Evolutionary conservation across 78 protist species (phyloP).

Genomic region (Dictyostelium discoideum): DNA sequence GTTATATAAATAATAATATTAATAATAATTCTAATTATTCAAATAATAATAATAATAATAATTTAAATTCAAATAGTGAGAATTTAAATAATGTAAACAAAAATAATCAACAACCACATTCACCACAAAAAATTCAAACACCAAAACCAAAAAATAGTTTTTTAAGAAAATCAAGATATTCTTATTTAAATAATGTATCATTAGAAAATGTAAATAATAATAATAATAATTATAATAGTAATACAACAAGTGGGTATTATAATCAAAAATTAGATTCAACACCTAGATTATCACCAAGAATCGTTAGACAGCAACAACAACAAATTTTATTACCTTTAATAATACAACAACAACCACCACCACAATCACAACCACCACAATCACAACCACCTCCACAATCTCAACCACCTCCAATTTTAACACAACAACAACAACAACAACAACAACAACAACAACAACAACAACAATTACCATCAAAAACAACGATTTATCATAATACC

Average conservation of each 20-base stretch:
- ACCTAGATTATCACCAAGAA: neutral
- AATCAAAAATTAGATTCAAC: neutral
- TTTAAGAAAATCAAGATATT: conserved; percentile 18
- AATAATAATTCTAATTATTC: neutral
- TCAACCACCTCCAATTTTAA: neutral
- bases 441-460: neutral
- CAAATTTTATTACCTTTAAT: neutral
- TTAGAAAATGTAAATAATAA: conserved; percentile 1
- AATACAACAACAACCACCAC: conserved; percentile 2
- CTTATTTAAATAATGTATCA: neutral
- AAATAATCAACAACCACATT: neutral
- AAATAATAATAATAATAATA: neutral
- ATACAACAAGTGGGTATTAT: neutral
- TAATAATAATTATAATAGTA: conserved; percentile 1
- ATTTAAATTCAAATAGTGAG: neutral
- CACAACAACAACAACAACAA: neutral
- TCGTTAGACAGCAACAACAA: neutral
- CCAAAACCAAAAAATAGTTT: conserved; percentile 35
- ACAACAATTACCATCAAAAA: neutral
- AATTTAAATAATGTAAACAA: neutral
- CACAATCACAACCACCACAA: neutral
- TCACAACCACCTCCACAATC: neutral
- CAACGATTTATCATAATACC: neutral
- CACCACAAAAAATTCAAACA: neutral
- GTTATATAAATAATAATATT: neutral